phyloP scores from a whole-genome alignment of 768 basidiomycete species.

The Boletus bicolor region DNA sequence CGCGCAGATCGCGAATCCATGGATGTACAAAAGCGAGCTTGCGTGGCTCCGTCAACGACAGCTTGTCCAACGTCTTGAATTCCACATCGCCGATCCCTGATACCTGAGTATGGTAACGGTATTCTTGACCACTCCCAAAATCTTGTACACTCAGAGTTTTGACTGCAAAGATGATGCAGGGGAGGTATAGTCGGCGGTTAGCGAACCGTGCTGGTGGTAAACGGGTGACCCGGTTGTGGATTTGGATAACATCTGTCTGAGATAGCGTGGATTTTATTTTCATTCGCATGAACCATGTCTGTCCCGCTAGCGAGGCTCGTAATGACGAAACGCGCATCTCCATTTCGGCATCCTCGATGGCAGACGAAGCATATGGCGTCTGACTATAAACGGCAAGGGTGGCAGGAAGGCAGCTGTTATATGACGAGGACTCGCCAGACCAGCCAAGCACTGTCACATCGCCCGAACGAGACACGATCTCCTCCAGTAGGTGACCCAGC shows the following conservation, averaged over 20 bases:
- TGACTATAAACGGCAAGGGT: background rate
- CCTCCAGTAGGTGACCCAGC: conserved; percentile 12
- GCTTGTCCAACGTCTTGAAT: background rate
- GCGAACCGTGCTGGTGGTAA: background rate
- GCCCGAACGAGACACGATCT: conserved; percentile 7
- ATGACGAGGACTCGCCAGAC: conserved; percentile 7
- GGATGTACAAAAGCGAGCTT: conserved; percentile 2
- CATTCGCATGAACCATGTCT: too few species aligned
- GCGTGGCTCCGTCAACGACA: background rate
- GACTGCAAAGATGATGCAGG: conserved; percentile 1
- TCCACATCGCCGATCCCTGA: too few species aligned
- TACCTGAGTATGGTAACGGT: too few species aligned
- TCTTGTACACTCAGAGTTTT: background rate
- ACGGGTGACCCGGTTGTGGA: background rate
- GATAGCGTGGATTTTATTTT: background rate
- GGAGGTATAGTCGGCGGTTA: conserved; percentile 1
- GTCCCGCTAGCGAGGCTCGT: too few species aligned
- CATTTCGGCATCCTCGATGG: background rate
- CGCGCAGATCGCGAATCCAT: conserved; percentile 5
- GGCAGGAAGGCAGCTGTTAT: conserved; percentile 14
- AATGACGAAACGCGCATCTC: background rate
- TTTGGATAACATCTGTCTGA: background rate
- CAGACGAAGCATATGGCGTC: background rate
- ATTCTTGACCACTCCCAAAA: background rate
- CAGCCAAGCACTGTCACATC: conserved; percentile 10